A percentile compares a stretch with the other conserved stretches of the same genome.
Evolutionary conservation across 1,139 yeast genomes (phyloP).

Genomic region (Pichia sp.): DNA sequence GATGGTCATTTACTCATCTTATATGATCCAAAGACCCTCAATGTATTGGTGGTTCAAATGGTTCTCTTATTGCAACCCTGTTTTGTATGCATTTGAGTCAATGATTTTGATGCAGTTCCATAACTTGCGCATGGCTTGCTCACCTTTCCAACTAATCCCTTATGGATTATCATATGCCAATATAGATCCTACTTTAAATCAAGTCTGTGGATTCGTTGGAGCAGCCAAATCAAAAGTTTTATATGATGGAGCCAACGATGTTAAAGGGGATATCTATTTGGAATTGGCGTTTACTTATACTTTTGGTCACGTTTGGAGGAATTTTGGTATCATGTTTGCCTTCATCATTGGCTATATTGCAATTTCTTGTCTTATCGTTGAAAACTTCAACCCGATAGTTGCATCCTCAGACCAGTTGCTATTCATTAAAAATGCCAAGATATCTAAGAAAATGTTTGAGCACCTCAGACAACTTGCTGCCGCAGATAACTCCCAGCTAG

Average conservation of each 20-base stretch:
- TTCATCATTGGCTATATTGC: conserved; percentile 38
- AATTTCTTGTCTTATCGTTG: conserved; percentile 35
- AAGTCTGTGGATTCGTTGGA: conserved; percentile 50
- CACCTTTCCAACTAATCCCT: conserved; percentile 41
- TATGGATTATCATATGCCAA: conserved; percentile 45
- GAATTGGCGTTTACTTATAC: conserved; percentile 36
- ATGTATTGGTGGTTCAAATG: conserved; percentile 66
- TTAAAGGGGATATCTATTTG: conserved; percentile 43
- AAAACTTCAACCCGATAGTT: conserved; percentile 26
- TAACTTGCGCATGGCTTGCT: conserved; percentile 50
- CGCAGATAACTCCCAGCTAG: not conserved
- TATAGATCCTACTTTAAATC: conserved; percentile 35
- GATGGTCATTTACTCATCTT: conserved; percentile 48
- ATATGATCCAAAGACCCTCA: conserved; percentile 51
- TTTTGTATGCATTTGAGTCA: conserved; percentile 54
- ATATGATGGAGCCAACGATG: conserved; percentile 41
- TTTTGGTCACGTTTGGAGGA: conserved; percentile 47
- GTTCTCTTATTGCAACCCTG: conserved; percentile 54
- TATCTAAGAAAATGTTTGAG: conserved; percentile 1
- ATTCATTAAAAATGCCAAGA: conserved; percentile 22
- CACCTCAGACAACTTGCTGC: not conserved
- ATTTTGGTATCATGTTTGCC: conserved; percentile 45
- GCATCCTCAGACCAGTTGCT: conserved; percentile 25
- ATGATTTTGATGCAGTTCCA: conserved; percentile 53
- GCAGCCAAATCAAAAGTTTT: conserved; percentile 35